Evolutionary conservation across 78 protist genomes (phyloP), one percentile per base, ranked within the genome.

Genomic region (Isochrysis galbana): DNA sequence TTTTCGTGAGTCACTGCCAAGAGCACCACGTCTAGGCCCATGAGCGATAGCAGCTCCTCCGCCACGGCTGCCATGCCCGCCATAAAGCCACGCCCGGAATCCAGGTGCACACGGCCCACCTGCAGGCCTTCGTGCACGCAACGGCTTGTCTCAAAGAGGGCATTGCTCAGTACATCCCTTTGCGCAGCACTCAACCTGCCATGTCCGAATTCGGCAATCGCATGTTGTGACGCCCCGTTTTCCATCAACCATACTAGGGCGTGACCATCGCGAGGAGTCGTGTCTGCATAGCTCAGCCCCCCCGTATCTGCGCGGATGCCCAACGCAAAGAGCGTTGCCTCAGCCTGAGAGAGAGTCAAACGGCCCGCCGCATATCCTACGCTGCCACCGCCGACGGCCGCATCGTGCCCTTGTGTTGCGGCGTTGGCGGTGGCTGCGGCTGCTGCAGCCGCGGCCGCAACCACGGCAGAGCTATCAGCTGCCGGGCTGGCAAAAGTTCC

Each of bases 291-390:
- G 25, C 72, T 19, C 34, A 84, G 89, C 29, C 42, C 39, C 72
- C 89, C 89, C n/a, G 89, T 84, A 69, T 84, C 89, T 0, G 89
- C 89, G 89, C 69, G 89, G 70, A 84, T 47, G 45, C 89, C 89
- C 26, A 84, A 42, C 45, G 89, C 89, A 44, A 84, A 34, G 29
- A 47, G 70, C 61, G 89, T 84, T 22, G 89, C 89, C 89, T 84
- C 89, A 29, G 89, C 45, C 17, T 46, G 41, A 2, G 32, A 25
- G 42, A 80, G 89, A 55, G 5, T 0, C 29, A 82, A 1, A 26
- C 29, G 61, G 29, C 29, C 61, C 29, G 29, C 61, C 61, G 7
- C 61, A 7, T 51, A 14, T 14, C 61, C 61, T 14, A 19, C 29
- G 29, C 61, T 14, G 14, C 61, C 61, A 7, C 14, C 61, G 61